Evolutionary conservation across 1,139 yeast species (phyloP).

Genomic region (Ogataea hybrid): DNA sequence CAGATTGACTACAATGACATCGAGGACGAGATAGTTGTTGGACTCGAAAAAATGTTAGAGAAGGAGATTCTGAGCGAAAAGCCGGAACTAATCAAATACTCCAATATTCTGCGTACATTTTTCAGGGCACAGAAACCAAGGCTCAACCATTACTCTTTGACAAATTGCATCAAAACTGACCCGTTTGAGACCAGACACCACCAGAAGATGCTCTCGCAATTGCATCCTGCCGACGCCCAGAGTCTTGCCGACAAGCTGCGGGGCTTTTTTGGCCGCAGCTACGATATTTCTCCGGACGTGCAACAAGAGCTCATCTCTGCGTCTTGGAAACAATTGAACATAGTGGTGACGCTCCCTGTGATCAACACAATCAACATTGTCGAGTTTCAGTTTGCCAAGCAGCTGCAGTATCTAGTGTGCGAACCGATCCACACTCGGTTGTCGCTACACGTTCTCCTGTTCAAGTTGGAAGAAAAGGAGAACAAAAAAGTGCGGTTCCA

Average conservation of each 20-base stretch:
- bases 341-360: conserved; percentile 53
- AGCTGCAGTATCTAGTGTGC: conserved; percentile 55
- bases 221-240: conserved; percentile 21
- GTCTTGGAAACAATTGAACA: conserved; percentile 34
- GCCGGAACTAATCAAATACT: conserved; percentile 22
- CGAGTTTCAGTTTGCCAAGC: conserved; percentile 41
- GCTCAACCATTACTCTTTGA: conserved; percentile 40
- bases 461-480: conserved; percentile 19
- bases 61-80: conserved; percentile 7
- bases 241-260: conserved; percentile 14
- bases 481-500: conserved; percentile 33
- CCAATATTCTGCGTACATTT: conserved; percentile 31
- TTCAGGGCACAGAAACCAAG: conserved; percentile 36
- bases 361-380: conserved; percentile 50
- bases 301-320: conserved; percentile 2
- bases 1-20: conserved; percentile 45
- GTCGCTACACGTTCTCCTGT: conserved; percentile 20
- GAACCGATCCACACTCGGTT: conserved; percentile 53
- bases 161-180: conserved; percentile 30
- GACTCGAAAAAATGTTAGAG: conserved; percentile 21
- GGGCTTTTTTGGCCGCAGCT: conserved; percentile 8
- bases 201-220: conserved; percentile 15
- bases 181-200: conserved; percentile 25
- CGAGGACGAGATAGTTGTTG: conserved; percentile 40
- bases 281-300: conserved; percentile 7